Evolutionary conservation across 78 protist species (phyloP), one percentile per base, ranked within the genome.

Genomic region (Cavenderia fasciculata): DNA sequence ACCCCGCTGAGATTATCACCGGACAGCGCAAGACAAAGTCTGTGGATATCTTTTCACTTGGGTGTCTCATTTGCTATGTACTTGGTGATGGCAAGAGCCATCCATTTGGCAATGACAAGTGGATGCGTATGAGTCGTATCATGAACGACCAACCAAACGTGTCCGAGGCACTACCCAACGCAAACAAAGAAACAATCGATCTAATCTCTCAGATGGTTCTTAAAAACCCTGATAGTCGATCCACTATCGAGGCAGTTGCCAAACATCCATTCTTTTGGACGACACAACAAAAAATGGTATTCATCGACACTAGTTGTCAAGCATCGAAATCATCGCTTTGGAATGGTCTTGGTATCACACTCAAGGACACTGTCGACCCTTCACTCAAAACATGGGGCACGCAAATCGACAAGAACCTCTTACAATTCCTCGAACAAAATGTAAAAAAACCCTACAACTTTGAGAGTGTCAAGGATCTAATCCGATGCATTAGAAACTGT

Each of bases 31-130:
- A 82, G 44, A 82, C 90, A 4, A 65, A 65, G 27, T 51, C 77
- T 2, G 78, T 82, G 0, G 90, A 82, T 68, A 82, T 82, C 49
- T 82, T 82, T 40, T 82, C 90, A 43, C 23, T 82, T 36, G 90
- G 90, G 18, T 82, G 90, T 57, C 23, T 82, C 5, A 40, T 82
- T 12, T 82, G 43, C 31, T 82, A 68, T 21, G 14, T 82, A 11
- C 4, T 68, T 7, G 68, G 51, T 29, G 29, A 27, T 68, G 90
- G 90, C 21, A 27, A 57, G 16, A n/a, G n/a, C n/a, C 90, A 82
- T 56, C 78, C 90, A 68, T 82, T 82, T 68, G 90, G 90, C 7
- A 52, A 56, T 56, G 41, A 68, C 18, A 65, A 62, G 12, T 6
- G 40, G 0, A 31, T 68, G 5, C 8, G 90, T 29, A 71, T 82